Percentiles rank a stretch among this genome's conserved stretches.
phyloP scores from a whole-genome alignment of 2,329 filamentous ascomycete species.

The Graphium sp. region DNA sequence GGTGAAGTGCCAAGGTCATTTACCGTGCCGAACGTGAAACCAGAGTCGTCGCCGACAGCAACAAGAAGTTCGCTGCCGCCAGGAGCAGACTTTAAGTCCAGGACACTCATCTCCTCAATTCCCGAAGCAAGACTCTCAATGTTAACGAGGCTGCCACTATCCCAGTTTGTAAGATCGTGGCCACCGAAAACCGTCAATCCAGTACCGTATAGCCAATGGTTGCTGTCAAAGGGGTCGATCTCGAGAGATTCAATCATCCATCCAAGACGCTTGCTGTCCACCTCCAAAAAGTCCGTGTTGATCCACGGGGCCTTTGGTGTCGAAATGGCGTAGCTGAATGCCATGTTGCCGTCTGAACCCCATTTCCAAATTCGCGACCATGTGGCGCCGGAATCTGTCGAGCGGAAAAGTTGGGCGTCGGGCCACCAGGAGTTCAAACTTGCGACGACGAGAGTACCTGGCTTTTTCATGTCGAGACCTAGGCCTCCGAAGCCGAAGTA shows the following conservation, averaged over 20 bases:
- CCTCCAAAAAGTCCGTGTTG: conserved; percentile 26
- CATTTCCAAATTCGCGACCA: conserved; percentile 38
- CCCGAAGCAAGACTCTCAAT: conserved; percentile 33
- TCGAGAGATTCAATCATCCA: conserved; percentile 45
- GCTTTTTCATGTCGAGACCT: conserved; percentile 31
- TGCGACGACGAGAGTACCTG: conserved; percentile 39
- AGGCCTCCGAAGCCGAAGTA: conserved; percentile 40
- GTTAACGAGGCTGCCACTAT: conserved; percentile 26
- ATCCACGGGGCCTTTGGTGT: conserved; percentile 35
- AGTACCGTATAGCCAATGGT: conserved; percentile 45
- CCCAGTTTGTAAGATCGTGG: conserved; percentile 37
- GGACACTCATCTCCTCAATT: conserved; percentile 35
- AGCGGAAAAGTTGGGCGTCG: conserved; percentile 37
- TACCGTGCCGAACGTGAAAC: conserved; percentile 26
- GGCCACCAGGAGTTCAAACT: conserved; percentile 43
- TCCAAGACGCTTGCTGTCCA: conserved; percentile 31
- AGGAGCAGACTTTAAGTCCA: conserved; percentile 28
- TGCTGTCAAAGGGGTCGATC: conserved; percentile 39
- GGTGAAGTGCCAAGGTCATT: conserved; percentile 22
- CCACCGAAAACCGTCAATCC: conserved; percentile 36
- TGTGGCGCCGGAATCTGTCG: conserved; percentile 33
- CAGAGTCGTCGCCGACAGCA: conserved; percentile 31
- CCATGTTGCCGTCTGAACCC: conserved; percentile 24
- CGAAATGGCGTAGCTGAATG: conserved; percentile 26
- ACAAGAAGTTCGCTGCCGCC: conserved; percentile 32